Base-by-base conservation (phyloP, 176 grass and related monocot species). In the Puya raimondii region DNA sequence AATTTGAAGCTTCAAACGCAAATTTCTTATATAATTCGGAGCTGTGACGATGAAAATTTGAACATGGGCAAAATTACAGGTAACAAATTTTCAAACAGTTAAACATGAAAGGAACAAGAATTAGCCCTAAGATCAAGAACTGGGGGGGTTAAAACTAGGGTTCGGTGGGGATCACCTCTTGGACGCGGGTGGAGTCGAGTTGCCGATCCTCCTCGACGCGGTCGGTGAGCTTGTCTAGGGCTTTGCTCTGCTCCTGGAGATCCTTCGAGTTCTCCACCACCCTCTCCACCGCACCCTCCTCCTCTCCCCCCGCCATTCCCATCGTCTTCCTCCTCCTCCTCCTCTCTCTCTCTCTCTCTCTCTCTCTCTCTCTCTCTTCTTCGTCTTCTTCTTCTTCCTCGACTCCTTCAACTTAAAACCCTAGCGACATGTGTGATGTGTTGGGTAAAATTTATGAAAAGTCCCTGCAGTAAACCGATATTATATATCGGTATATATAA, bases 141-240 rank as follows among this genome's bases (percentile, higher is more conserved):
- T 9, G 11, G 47, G 54, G 23, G 50, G 48, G 20, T 16, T 49
- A 21, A 21, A 7, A 2, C 1, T 7, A 63, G 2, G 53, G 11
- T 16, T 5, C 50, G 50, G 25, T 12, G 21, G 59, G 3, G 74
- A 68, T 11, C 64, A 96, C 92, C 68, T 83, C 80, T 81, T 92
- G 94, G 58, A 99, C 94, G 72, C 94, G 86, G 73, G 81, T 91
- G 66, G 89, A 93, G 67, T 99, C 94, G 77, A 99, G 94, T 74
- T 99, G 94, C 70, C 94, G 94, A 33, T 99, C 94, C 66, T 96
- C 92, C 65, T 92, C 94, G 12, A 85, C 83, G 42, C 82, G 94
- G 74, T 99, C 94, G 56, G 94, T 99, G 74, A 99, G 89, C 84
- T 99, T 99, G 84, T 99, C 94, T 22, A 99, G 87, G 57, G 94